phyloP scores from a whole-genome alignment of 192 early-diverging fungal genomes.

The Rhizoclosmatium sp. region DNA sequence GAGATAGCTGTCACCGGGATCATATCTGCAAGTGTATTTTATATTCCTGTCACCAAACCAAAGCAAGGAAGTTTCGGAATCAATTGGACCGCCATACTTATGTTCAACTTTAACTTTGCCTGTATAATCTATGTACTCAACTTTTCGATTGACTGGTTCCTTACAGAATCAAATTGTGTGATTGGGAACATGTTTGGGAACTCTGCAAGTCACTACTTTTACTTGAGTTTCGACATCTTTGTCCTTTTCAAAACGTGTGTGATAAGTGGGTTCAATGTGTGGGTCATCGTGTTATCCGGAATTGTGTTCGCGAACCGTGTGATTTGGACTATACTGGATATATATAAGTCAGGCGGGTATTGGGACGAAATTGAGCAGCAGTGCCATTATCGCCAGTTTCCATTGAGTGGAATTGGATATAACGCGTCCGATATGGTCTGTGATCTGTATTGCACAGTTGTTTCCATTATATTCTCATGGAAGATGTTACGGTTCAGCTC shows the following conservation, averaged over 20 bases:
- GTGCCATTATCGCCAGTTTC: background rate
- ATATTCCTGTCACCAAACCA: too few relatives aligned
- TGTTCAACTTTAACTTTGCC: background rate
- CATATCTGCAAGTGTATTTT: too few relatives aligned
- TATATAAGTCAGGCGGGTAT: background rate
- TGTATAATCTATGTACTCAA: background rate
- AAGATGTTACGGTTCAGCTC: background rate
- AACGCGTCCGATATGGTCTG: background rate
- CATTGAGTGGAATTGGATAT: conserved; percentile 2
- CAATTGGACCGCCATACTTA: too few relatives aligned
- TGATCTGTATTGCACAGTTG: background rate
- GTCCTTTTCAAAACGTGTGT: conserved; percentile 28
- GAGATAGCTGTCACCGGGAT: too few relatives aligned
- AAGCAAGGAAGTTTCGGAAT: too few relatives aligned
- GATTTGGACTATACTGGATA: background rate
- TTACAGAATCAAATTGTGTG: background rate
- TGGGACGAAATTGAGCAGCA: background rate
- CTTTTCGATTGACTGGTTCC: background rate
- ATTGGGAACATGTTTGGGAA: background rate
- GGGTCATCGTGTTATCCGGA: background rate
- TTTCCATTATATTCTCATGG: background rate
- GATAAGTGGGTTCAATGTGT: background rate
- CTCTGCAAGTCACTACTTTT: background rate
- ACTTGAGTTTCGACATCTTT: background rate
- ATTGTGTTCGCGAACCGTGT: background rate